These are phyloP conservation scores for Aspergillus funiculosus DNA, from an alignment of 495 filamentous ascomycete species.

Conservation along the genomic window DNA sequence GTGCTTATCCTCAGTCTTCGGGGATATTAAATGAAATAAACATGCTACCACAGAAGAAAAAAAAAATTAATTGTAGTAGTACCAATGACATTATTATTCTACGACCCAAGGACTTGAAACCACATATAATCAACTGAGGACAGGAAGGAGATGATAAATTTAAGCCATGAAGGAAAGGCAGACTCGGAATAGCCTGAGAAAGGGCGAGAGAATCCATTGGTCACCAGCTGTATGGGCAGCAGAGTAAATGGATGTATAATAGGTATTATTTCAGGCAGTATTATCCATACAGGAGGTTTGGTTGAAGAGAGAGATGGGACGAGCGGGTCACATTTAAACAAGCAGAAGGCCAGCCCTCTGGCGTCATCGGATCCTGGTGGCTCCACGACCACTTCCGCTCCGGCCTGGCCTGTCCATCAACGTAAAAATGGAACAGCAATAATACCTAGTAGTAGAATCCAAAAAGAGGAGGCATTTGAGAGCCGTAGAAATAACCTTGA, in stretches of 20 bases:
- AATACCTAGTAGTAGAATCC: no score
- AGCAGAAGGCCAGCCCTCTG: conserved; percentile 1
- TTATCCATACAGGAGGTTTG: background rate
- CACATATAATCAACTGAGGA: background rate
- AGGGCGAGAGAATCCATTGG: conserved; percentile 15
- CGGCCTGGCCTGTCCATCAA: background rate
- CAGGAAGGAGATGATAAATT: no score
- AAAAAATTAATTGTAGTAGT: no score
- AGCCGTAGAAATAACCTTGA: no score
- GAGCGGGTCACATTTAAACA: conserved; percentile 9
- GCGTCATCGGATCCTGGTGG: conserved; percentile 10
- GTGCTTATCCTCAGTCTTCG: no score
- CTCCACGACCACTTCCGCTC: background rate
- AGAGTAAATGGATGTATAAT: no score
- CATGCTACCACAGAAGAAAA: no score
- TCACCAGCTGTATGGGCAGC: conserved; percentile 15
- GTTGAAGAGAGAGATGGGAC: conserved; percentile 4
- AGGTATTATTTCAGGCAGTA: background rate
- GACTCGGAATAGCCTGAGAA: background rate
- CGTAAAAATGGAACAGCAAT: background rate
- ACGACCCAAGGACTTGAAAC: background rate
- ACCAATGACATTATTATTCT: no score
- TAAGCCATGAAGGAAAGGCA: no score
- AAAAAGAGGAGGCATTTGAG: no score
- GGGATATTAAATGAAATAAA: no score